A percentile compares a stretch with the other conserved stretches of the same genome.
phyloP scores from a whole-genome alignment of 129 eudicot genomes.

The Flaveria bidentis region DNA sequence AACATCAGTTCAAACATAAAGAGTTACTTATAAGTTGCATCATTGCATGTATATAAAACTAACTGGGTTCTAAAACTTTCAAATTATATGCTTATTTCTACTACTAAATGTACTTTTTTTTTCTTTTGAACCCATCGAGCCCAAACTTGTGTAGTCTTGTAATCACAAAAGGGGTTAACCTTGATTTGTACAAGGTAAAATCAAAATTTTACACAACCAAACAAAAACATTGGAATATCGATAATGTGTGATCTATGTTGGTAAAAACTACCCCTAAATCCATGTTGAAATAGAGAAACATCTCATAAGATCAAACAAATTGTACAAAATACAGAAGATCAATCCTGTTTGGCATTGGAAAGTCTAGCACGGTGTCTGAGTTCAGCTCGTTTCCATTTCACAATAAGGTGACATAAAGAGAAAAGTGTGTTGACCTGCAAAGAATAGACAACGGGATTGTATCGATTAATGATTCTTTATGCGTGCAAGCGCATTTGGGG shows the following conservation, averaged over 20 bases:
- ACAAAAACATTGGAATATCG: neutral
- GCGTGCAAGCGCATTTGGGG: neutral
- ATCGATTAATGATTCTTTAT: conserved; percentile 6
- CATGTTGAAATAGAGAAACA: conserved; percentile 22
- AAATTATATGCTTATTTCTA: too few relatives aligned
- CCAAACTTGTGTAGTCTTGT: too few relatives aligned
- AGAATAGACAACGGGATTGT: neutral
- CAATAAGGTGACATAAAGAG: conserved; percentile 73
- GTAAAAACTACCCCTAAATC: conserved; percentile 27
- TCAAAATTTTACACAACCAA: conserved; percentile 25
- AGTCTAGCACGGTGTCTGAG: conserved; percentile 88
- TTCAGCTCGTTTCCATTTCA: conserved; percentile 91
- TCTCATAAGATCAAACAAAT: conserved; percentile 10
- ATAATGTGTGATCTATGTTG: conserved; percentile 12
- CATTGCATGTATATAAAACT: too few relatives aligned
- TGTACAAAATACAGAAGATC: conserved; percentile 23
- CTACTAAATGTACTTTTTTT: too few relatives aligned
- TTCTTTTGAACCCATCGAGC: too few relatives aligned
- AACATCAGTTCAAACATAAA: too few relatives aligned
- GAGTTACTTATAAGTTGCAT: too few relatives aligned
- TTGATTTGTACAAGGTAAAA: neutral
- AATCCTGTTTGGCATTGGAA: conserved; percentile 65
- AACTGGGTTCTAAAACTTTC: too few relatives aligned
- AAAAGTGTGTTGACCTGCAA: conserved; percentile 82
- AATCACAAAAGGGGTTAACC: neutral